Conservation (phyloP, 805 yeast genomes). For the Kodamaea neixiangensis region DNA sequence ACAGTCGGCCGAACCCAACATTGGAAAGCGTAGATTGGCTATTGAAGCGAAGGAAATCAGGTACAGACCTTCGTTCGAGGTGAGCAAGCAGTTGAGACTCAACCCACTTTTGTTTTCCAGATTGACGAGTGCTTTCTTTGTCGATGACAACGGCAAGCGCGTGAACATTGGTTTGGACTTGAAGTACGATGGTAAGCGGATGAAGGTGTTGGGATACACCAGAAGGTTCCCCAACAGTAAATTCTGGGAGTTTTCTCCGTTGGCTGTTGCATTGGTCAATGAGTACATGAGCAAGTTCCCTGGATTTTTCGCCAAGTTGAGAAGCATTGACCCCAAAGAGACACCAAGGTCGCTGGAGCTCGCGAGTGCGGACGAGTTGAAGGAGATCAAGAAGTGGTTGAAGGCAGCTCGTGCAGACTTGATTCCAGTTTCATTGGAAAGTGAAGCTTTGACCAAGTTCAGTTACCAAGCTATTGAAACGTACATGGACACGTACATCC, state of each 20-base stretch:
- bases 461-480: slow-evolving; percentile 70
- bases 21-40: slow-evolving; percentile 62
- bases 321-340: slow-evolving; percentile 22
- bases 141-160: slow-evolving; percentile 49
- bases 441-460: slow-evolving; percentile 72
- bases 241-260: slow-evolving; percentile 78
- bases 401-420: slow-evolving; percentile 50
- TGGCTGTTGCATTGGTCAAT: slow-evolving; percentile 66
- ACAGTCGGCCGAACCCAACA: slow-evolving; percentile 54
- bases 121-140: slow-evolving; percentile 71
- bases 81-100: slow-evolving; percentile 56
- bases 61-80: slow-evolving; percentile 67
- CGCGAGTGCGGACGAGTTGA: slow-evolving; percentile 44
- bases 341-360: slow-evolving; percentile 42
- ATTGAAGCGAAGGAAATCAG: slow-evolving; percentile 56
- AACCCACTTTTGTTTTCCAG: slow-evolving; percentile 70
- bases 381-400: slow-evolving; percentile 48
- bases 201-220: slow-evolving; percentile 88
- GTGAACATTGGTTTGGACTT: slow-evolving; percentile 79
- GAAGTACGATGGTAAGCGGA: slow-evolving; percentile 76
- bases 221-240: slow-evolving; percentile 55
- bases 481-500: slow-evolving; percentile 48
- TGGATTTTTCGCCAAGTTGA: slow-evolving; percentile 49
- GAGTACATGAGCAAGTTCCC: slow-evolving; percentile 67
- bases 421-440: slow-evolving; percentile 67